These are phyloP conservation scores for Davidsoniella australis DNA, from an alignment of 2,329 filamentous ascomycete species.

Conservation along the genomic window DNA sequence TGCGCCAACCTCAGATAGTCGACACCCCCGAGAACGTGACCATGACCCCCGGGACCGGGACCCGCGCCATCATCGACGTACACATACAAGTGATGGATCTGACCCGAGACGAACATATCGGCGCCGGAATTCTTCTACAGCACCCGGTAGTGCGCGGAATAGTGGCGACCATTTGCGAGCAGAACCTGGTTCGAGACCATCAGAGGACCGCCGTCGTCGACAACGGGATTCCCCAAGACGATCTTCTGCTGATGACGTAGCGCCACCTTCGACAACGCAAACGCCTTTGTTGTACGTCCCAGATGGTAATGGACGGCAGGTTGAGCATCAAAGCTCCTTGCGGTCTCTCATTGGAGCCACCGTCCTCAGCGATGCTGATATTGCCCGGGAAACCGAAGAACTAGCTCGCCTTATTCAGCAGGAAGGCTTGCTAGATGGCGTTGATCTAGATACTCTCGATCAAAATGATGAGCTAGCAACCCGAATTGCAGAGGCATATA, in stretches of 20 bases:
- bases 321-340: conserved; percentile 82
- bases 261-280: not conserved
- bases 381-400: conserved; percentile 78
- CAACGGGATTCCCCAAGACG: conserved; percentile 3
- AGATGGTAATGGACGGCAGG: conserved; percentile 28
- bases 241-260: not conserved
- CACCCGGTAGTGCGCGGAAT: conserved; percentile 11
- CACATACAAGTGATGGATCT: conserved; percentile 7
- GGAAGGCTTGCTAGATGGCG: conserved; percentile 71
- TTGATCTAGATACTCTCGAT: conserved; percentile 78
- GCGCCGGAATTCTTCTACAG: not conserved
- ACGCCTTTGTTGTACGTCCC: not conserved
- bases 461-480: conserved; percentile 73
- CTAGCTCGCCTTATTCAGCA: conserved; percentile 80
- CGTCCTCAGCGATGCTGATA: conserved; percentile 57
- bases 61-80: conserved; percentile 5
- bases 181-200: conserved; percentile 15
- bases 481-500: conserved; percentile 76
- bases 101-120: conserved; percentile 5
- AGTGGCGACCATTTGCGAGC: conserved; percentile 22
- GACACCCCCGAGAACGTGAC: conserved; percentile 11
- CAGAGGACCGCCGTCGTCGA: not conserved
- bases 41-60: conserved; percentile 11
- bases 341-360: conserved; percentile 69
- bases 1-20: conserved; percentile 14